phyloP scores from a whole-genome alignment of 352 stramenopile species.

The Elongisporangium senticosum region DNA sequence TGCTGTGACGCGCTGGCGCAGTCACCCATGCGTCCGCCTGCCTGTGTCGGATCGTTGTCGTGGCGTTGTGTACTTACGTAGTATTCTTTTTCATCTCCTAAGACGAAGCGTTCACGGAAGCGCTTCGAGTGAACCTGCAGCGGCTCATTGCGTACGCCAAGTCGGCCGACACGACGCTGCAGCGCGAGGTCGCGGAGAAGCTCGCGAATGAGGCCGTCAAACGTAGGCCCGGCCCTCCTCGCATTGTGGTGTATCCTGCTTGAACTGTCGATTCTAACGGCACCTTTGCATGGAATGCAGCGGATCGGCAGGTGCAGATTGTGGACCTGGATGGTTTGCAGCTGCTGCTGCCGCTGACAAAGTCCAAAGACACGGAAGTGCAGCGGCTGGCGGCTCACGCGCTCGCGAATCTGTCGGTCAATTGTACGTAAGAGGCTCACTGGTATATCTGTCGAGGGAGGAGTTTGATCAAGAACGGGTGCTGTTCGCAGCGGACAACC shows the following conservation, averaged over 20 bases:
- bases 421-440: constrained; percentile 44
- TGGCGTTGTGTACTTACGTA: neutral
- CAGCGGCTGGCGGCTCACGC: constrained; percentile 91
- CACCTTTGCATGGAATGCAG: constrained; percentile 20
- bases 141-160: constrained; percentile 91
- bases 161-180: constrained; percentile 83
- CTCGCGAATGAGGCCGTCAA: constrained; percentile 94
- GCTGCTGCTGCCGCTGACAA: constrained; percentile 89
- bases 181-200: constrained; percentile 92
- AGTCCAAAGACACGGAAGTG: constrained; percentile 91
- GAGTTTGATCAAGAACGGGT: neutral
- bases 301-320: constrained; percentile 92
- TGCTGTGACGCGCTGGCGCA: neutral
- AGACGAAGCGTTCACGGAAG: constrained; percentile 88
- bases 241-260: neutral
- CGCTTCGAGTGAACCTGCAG: constrained; percentile 86
- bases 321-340: constrained; percentile 91
- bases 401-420: constrained; percentile 92
- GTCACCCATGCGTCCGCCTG: neutral
- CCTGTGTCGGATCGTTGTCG: neutral
- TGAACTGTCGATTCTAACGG: neutral
- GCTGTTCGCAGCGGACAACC: constrained; percentile 79
- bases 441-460: neutral
- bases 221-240: constrained; percentile 33
- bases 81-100: neutral